Evolutionary conservation across 805 yeast genomes (phyloP).

Genomic region (Kodamaea jinghongensis): DNA sequence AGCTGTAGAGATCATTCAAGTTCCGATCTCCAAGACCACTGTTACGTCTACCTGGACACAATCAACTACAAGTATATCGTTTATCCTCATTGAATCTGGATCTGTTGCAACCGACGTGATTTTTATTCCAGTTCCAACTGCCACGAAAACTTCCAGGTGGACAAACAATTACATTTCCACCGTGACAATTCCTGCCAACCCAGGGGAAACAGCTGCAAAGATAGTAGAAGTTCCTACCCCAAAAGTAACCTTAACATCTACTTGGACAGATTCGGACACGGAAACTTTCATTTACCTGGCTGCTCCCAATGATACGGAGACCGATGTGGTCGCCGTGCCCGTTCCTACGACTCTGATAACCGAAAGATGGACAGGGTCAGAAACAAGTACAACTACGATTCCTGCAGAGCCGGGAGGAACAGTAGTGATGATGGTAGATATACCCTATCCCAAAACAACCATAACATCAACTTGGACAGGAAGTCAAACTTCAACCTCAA

Average conservation of each 20-base stretch:
- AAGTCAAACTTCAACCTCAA: constrained; percentile 21
- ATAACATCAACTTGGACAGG: constrained; percentile 13
- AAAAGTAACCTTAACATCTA: constrained; percentile 1
- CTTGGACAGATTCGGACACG: constrained; percentile 4
- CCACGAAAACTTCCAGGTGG: constrained; percentile 11
- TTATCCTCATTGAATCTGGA: constrained; percentile 10
- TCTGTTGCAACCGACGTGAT: constrained; percentile 11
- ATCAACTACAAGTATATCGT: constrained; percentile 12
- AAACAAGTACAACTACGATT: constrained; percentile 8
- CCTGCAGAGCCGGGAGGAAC: constrained; percentile 8
- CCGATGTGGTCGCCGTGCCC: constrained; percentile 16
- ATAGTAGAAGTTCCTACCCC: constrained; percentile 4
- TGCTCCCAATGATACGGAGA: constrained; percentile 11
- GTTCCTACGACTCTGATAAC: constrained; percentile 10
- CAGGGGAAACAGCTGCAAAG: constrained; percentile 8
- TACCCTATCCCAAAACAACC: constrained; percentile 7
- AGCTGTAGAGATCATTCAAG: constrained; percentile 9
- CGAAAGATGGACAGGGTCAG: constrained; percentile 11
- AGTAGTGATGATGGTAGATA: constrained; percentile 10
- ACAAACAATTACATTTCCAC: no score
- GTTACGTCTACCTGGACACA: constrained; percentile 3
- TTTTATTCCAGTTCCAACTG: constrained; percentile 15
- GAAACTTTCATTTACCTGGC: not conserved
- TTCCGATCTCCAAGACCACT: constrained; percentile 4
- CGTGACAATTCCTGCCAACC: constrained; percentile 2